Evolutionary conservation across 2,329 filamentous ascomycete species (phyloP).

Genomic region (Colletotrichum endophyticum): DNA sequence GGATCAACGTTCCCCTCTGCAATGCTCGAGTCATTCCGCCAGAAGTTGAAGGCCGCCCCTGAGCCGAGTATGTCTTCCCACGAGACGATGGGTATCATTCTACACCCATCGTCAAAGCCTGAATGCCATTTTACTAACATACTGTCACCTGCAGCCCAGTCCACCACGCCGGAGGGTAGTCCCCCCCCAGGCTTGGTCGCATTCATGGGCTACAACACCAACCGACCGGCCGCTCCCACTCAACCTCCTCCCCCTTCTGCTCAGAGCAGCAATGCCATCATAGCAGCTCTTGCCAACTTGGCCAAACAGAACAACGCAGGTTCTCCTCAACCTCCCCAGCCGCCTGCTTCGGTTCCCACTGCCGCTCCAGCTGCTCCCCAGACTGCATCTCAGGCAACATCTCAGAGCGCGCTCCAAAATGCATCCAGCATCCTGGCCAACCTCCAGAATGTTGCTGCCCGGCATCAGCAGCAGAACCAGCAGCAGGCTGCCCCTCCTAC

Average conservation of each 20-base stretch:
- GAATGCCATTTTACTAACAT: neutral
- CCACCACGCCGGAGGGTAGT: constrained; percentile 74
- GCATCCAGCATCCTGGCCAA: constrained; percentile 2
- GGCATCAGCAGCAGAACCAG: neutral
- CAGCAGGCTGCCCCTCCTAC: neutral
- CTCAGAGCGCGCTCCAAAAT: constrained; percentile 18
- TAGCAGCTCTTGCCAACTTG: constrained; percentile 81
- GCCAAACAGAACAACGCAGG: constrained; percentile 72
- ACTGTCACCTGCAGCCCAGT: constrained; percentile 53
- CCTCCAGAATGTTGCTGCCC: neutral
- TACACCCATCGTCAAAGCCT: neutral
- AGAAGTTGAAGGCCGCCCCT: constrained; percentile 70
- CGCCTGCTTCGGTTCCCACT: neutral
- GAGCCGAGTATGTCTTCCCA: constrained; percentile 65
- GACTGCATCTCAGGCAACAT: constrained; percentile 25
- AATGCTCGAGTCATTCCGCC: constrained; percentile 83
- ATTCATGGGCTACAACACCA: constrained; percentile 33
- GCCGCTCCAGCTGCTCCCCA: constrained; percentile 25
- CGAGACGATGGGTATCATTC: neutral
- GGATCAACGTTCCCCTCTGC: constrained; percentile 85
- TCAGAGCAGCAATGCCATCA: constrained; percentile 64
- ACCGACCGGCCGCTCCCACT: constrained; percentile 31
- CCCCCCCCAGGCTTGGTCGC: constrained; percentile 53
- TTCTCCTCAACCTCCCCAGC: constrained; percentile 32
- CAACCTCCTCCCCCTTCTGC: constrained; percentile 43